Base-by-base conservation (phyloP, 1,284 basidiomycete species). In the Moesziomyces sp. region DNA sequence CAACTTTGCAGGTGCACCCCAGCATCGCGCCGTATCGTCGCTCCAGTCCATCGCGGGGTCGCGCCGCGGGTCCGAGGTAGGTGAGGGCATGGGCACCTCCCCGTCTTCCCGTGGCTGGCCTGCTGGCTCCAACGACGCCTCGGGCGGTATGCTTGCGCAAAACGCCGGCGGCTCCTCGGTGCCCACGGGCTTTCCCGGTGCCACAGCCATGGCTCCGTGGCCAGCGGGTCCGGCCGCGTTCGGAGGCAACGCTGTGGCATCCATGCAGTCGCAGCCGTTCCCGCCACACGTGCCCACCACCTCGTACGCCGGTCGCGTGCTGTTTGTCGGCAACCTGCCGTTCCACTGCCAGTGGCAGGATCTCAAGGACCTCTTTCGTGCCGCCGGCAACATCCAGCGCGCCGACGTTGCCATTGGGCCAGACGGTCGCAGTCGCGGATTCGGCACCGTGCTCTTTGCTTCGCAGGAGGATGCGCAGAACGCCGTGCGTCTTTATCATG, bases 391-490 rank as follows among this genome's bases (percentile, higher is more conserved):
- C 0, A 94, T 99, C 57, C 88, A 97, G 21, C 90, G 96, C 38
- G 95, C 96, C 8, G 96, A 97, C 82, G 93, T 97, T 52, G 92
- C 92, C 14, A 88, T 97, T 1, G 93, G 93, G 1, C 92, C 92
- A 2, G 94, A 97, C 83, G 96, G 96, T 80, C 88, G 94, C 76
- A 93, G 92, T 59, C 88, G 93, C 60, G 95, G 95, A 0, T 94
- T 94, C 81, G 95, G 95, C 21, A 97, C 93, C 4, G 94, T 97
- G 8, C 88, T 97, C 21, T 90, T 97, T 69, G 93, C 93, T 1
- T 92, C 90, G 35, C 91, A 92, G 35, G 94, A 96, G 82, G 95
- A 98, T 81, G 95, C 94, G 0, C 90, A 92, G 64, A 87, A 91
- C 24, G 96, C 94, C 1, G 90, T 96, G 24, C 87, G 88, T 58